These are phyloP conservation scores for Blastobotrys capitulatus DNA, from an alignment of 1,139 yeast species.

Conservation along the genomic window DNA sequence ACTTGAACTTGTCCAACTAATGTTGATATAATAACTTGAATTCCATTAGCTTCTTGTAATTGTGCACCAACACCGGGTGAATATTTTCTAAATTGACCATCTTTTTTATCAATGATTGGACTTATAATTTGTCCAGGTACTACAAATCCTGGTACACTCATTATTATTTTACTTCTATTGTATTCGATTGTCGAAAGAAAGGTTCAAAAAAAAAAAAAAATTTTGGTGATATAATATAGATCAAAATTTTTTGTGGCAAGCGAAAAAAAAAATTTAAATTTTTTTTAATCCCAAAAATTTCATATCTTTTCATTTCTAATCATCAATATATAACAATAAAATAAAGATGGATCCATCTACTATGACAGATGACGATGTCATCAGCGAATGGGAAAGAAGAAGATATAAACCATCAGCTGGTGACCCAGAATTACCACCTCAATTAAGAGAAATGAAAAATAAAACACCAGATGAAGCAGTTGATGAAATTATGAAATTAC, in stretches of 20 bases:
- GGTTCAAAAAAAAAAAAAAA: not conserved
- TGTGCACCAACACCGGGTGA: conserved; percentile 45
- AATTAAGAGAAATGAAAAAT: conserved; percentile 45
- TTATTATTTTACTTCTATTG: not conserved
- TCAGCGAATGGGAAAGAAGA: conserved; percentile 10
- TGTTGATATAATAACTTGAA: conserved; percentile 55
- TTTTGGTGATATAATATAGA: not conserved
- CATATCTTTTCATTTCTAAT: too few relatives aligned
- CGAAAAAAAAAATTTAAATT: too few relatives aligned
- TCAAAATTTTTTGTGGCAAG: not conserved
- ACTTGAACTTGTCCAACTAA: conserved; percentile 52
- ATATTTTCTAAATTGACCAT: conserved; percentile 35
- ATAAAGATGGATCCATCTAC: not conserved
- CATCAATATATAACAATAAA: not conserved
- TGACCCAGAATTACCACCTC: conserved; percentile 81
- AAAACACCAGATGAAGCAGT: conserved; percentile 66
- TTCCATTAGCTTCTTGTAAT: conserved; percentile 17
- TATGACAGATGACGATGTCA: conserved; percentile 2
- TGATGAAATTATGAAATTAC: conserved; percentile 74
- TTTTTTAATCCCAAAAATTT: too few relatives aligned
- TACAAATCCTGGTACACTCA: conserved; percentile 41
- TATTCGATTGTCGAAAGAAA: not conserved
- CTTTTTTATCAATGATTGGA: conserved; percentile 38
- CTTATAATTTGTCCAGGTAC: conserved; percentile 74
- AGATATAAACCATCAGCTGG: conserved; percentile 7